phyloP scores from a whole-genome alignment of 2,329 filamentous ascomycete species.

The Trichophyton verrucosum region DNA sequence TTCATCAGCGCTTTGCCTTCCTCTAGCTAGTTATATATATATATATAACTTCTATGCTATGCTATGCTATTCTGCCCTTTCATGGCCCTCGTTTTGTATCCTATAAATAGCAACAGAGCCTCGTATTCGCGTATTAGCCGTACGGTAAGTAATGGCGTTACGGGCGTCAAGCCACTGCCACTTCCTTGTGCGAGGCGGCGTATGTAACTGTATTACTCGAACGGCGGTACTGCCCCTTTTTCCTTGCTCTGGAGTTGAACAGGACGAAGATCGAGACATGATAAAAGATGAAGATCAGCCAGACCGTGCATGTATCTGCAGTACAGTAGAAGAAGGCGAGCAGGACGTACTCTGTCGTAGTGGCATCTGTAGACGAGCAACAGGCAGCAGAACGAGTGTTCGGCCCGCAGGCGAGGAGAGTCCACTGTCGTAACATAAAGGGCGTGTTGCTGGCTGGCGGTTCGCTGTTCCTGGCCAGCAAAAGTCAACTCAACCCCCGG shows the following conservation, averaged over 20 bases:
- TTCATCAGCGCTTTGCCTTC: background rate
- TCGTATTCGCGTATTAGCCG: background rate
- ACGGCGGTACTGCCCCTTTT: background rate
- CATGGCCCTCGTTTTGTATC: conserved; percentile 7
- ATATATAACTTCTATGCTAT: no score
- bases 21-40: no score
- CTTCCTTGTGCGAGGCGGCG: no score
- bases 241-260: background rate
- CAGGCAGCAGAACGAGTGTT: background rate
- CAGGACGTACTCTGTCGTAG: background rate
- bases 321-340: background rate
- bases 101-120: background rate
- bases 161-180: background rate
- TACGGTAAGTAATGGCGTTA: background rate
- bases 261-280: background rate
- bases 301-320: no score
- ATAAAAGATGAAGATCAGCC: background rate
- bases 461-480: background rate
- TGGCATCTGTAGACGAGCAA: background rate
- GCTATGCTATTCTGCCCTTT: background rate
- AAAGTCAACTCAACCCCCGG: background rate
- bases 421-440: no score
- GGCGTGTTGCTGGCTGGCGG: background rate
- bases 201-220: background rate
- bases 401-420: no score